These are phyloP conservation scores for Cornus kousa DNA, from an alignment of 148 eudicot species.

Conservation along the genomic window DNA sequence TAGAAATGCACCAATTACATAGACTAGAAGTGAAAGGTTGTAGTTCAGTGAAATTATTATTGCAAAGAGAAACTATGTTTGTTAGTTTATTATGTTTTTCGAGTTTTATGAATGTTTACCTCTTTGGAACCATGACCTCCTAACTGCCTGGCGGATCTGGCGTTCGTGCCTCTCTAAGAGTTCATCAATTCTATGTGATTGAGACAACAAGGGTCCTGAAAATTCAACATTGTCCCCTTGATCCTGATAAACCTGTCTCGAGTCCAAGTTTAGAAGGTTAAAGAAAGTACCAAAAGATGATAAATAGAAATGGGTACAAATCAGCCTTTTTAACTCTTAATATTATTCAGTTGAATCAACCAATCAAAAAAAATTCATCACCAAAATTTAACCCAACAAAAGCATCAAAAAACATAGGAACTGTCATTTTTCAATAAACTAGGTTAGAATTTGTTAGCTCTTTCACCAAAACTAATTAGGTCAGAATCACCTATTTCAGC, in stretches of 20 bases:
- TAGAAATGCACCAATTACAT: too few species aligned
- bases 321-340: not conserved
- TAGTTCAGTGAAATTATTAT: too few species aligned
- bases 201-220: constrained; percentile 83
- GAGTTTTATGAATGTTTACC: constrained; percentile 33
- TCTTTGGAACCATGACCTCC: constrained; percentile 90
- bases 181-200: constrained; percentile 66
- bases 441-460: not conserved
- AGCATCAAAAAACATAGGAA: not conserved
- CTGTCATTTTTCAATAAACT: not conserved
- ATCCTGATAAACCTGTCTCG: constrained; percentile 52
- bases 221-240: constrained; percentile 76
- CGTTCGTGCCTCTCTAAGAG: constrained; percentile 88
- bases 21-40: not conserved
- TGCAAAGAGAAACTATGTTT: not conserved
- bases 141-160: constrained; percentile 83
- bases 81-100: not conserved
- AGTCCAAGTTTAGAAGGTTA: constrained; percentile 9
- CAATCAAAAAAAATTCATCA: not conserved
- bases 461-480: not conserved
- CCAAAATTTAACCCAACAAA: not conserved
- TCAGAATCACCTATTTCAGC: not conserved
- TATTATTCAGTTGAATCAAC: not conserved
- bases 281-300: not conserved
- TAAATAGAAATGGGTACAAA: not conserved